Conservation (phyloP, 768 basidiomycete species). For the Lentinus tigrinus region DNA sequence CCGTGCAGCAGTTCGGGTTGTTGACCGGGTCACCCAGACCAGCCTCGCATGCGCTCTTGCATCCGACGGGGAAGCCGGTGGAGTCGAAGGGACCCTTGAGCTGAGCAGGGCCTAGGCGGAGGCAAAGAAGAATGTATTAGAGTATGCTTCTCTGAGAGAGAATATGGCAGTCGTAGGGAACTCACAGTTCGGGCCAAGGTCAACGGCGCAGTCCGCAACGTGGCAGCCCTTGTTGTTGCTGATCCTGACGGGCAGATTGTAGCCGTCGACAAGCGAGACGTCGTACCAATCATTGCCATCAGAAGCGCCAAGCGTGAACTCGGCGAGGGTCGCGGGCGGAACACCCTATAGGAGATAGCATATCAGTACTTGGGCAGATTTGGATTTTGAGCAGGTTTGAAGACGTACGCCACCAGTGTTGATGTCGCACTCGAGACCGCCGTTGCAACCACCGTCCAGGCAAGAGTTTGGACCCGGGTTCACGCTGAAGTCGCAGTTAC, state of each 20-base stretch:
- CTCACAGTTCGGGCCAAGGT: slow-evolving; percentile 36
- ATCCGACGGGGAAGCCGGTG: slow-evolving; percentile 39
- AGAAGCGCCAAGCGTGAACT: slow-evolving; percentile 32
- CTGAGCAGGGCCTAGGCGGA: slow-evolving; percentile 30
- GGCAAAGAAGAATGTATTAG: background rate
- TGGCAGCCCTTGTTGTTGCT: slow-evolving; percentile 32
- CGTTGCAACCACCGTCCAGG: slow-evolving; percentile 41
- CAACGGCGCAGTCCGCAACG: slow-evolving; percentile 35
- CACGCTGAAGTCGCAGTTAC: slow-evolving; percentile 36
- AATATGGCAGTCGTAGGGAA: background rate
- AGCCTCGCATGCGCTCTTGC: slow-evolving; percentile 43
- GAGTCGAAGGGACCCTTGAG: slow-evolving; percentile 37
- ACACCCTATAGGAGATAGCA: slow-evolving; percentile 25
- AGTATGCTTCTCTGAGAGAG: background rate
- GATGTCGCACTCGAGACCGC: slow-evolving; percentile 37
- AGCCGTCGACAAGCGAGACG: slow-evolving; percentile 33
- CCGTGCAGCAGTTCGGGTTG: slow-evolving; percentile 67
- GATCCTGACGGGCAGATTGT: slow-evolving; percentile 35
- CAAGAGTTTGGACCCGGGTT: slow-evolving; percentile 28
- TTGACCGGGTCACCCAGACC: slow-evolving; percentile 43
- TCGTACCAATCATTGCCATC: slow-evolving; percentile 34
- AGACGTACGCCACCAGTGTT: slow-evolving; percentile 35
- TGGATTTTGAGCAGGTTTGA: background rate
- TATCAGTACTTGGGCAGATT: background rate
- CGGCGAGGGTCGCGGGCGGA: slow-evolving; percentile 36